These are phyloP conservation scores for Rhodosporidiobolus odoratus DNA, from an alignment of 768 basidiomycete species.

Conservation along the genomic window DNA sequence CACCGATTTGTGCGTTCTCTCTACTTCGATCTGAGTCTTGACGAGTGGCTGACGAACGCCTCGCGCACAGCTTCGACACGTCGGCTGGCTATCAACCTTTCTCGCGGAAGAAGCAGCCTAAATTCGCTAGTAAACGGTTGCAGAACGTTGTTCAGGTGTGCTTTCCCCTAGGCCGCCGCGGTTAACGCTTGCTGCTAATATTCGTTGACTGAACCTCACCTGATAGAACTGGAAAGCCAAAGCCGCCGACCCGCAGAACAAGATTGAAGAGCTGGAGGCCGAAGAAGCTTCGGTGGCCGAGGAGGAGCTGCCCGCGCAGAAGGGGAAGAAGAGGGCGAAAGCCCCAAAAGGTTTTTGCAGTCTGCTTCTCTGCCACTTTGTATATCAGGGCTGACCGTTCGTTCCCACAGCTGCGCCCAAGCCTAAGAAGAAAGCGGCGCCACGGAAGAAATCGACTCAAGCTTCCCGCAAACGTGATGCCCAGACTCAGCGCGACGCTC, in stretches of 20 bases:
- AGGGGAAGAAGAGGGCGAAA: constrained; percentile 11
- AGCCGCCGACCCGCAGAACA: neutral
- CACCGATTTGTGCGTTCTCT: constrained; percentile 24
- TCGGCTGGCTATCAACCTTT: constrained; percentile 25
- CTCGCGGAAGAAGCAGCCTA: constrained; percentile 19
- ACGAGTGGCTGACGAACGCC: neutral
- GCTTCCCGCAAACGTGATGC: constrained; percentile 11
- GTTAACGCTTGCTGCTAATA: neutral
- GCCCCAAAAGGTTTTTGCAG: neutral
- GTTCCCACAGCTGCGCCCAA: neutral
- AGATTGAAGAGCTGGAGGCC: constrained; percentile 9
- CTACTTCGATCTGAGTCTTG: neutral
- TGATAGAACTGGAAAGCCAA: constrained; percentile 27
- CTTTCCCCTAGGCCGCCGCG: neutral
- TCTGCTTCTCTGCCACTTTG: neutral
- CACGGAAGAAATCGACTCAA: constrained; percentile 3
- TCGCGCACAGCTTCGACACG: constrained; percentile 23
- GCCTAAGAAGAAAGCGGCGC: neutral
- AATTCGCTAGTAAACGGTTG: constrained; percentile 34
- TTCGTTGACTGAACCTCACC: neutral
- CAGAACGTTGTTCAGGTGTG: constrained; percentile 39
- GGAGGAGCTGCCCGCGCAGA: no score
- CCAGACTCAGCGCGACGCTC: constrained; percentile 5
- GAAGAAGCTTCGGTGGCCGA: no score
- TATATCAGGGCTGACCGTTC: no score